These are phyloP conservation scores for Pseudozyma flocculosa DNA, from an alignment of 1,284 basidiomycete species.

Conservation along the genomic window DNA sequence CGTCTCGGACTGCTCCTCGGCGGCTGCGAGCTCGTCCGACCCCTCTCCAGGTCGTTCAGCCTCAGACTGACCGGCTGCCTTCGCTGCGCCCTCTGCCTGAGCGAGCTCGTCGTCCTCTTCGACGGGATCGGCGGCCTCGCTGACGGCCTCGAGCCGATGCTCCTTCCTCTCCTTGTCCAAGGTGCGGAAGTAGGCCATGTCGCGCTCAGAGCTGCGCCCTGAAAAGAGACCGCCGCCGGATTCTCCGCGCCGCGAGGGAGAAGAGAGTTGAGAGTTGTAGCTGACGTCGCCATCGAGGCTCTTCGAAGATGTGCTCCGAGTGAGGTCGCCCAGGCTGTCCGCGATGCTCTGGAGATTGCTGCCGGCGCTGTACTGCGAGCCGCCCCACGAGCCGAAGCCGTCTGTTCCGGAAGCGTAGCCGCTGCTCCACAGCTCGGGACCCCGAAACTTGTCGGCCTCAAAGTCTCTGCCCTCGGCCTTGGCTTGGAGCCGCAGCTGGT, in stretches of 20 bases:
- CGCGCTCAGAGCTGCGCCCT: conserved; percentile 34
- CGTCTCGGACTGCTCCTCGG: background rate
- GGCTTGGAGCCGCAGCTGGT: conserved; percentile 41
- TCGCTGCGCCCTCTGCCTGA: background rate
- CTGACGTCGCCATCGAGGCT: background rate
- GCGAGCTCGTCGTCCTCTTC: background rate
- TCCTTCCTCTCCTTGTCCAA: conserved; percentile 17
- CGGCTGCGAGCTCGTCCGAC: background rate
- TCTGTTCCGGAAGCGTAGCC: conserved; percentile 38
- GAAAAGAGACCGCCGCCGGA: conserved; percentile 30
- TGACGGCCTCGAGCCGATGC: background rate
- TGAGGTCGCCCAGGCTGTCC: conserved; percentile 27
- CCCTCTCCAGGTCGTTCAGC: too few species aligned
- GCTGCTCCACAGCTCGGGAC: conserved; percentile 16
- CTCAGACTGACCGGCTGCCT: too few species aligned
- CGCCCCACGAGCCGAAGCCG: conserved; percentile 42
- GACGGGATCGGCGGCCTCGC: conserved; percentile 6
- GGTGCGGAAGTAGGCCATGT: conserved; percentile 39
- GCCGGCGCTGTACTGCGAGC: conserved; percentile 2
- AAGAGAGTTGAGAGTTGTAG: conserved; percentile 1
- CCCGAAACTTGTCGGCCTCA: conserved; percentile 10
- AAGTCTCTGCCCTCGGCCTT: conserved; percentile 29
- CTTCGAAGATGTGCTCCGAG: background rate
- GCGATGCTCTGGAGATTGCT: conserved; percentile 22
- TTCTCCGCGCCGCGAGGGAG: conserved; percentile 7